These are phyloP conservation scores for Macrophomina pseudophaseolina DNA, from an alignment of 2,329 filamentous ascomycete species.

Conservation along the genomic window DNA sequence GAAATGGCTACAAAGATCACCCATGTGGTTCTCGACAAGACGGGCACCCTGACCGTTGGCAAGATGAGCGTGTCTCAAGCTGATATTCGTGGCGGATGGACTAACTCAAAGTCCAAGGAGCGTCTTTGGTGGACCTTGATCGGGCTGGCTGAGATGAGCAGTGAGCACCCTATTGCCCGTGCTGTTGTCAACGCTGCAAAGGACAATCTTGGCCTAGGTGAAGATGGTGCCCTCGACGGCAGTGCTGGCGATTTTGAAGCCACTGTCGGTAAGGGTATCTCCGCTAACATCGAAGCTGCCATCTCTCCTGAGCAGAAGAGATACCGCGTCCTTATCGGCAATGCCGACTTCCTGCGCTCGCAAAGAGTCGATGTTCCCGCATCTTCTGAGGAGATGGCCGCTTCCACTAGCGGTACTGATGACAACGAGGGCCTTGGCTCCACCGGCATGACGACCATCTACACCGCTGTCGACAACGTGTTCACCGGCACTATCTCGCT, in stretches of 20 bases:
- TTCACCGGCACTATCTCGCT: conserved; percentile 86
- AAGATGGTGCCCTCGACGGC: conserved; percentile 78
- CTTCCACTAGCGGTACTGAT: conserved; percentile 26
- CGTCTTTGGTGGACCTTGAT: conserved; percentile 95
- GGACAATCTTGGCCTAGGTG: conserved; percentile 71
- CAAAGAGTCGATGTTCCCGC: conserved; percentile 69
- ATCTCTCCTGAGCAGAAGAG: conserved; percentile 69
- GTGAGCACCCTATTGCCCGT: conserved; percentile 93
- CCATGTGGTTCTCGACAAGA: conserved; percentile 93
- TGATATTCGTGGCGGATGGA: conserved; percentile 72
- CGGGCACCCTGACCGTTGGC: conserved; percentile 89
- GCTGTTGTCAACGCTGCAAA: conserved; percentile 81
- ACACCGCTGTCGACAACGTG: conserved; percentile 80
- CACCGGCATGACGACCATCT: conserved; percentile 85
- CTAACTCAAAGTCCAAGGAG: conserved; percentile 67
- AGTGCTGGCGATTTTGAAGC: conserved; percentile 84
- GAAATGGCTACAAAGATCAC: conserved; percentile 90
- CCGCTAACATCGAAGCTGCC: conserved; percentile 78
- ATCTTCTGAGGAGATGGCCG: conserved; percentile 37
- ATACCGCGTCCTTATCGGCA: conserved; percentile 84
- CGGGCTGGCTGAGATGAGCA: conserved; percentile 92
- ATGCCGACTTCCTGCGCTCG: conserved; percentile 74
- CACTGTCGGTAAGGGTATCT: conserved; percentile 82
- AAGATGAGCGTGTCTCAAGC: conserved; percentile 89
- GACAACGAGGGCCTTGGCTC: conserved; percentile 41